These are phyloP conservation scores for Sphenostylis stenocarpa DNA, from an alignment of 306 rosid genomes.

Conservation along the genomic window DNA sequence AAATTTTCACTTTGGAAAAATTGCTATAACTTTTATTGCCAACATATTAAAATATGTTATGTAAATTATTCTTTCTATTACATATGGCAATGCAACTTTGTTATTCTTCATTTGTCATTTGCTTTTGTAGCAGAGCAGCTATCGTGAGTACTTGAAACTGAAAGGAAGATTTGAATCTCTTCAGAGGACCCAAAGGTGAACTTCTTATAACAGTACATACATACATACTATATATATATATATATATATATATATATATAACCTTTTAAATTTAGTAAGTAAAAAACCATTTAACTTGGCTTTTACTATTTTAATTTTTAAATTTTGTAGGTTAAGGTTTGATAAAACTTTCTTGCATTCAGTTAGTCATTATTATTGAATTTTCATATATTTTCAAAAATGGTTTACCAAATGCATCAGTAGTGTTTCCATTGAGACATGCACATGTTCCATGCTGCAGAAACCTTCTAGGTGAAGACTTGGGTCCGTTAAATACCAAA, in stretches of 20 bases:
- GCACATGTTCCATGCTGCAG: constrained; percentile 39
- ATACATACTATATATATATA: too few relatives aligned
- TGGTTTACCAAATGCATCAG: neutral
- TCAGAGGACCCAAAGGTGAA: constrained; percentile 93
- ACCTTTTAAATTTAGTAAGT: neutral
- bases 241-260: too few relatives aligned
- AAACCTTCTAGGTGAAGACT: constrained; percentile 92
- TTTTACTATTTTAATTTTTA: neutral
- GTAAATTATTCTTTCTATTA: neutral
- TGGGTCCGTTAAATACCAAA: constrained; percentile 82
- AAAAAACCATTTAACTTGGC: neutral
- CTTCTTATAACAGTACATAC: too few relatives aligned
- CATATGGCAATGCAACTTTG: neutral
- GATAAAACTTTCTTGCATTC: neutral
- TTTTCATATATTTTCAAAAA: neutral
- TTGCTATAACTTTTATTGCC: neutral
- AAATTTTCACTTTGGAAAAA: neutral
- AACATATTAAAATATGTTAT: neutral
- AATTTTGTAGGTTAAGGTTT: neutral
- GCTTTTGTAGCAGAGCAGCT: constrained; percentile 67
- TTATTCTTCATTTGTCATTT: constrained; percentile 18
- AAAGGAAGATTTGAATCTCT: constrained; percentile 83
- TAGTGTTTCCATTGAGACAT: neutral
- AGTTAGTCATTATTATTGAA: neutral
- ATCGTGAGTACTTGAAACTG: constrained; percentile 89